A percentile compares a stretch with the other conserved stretches of the same genome.
phyloP scores from a whole-genome alignment of 805 yeast species.

The Candida morakotiae region DNA sequence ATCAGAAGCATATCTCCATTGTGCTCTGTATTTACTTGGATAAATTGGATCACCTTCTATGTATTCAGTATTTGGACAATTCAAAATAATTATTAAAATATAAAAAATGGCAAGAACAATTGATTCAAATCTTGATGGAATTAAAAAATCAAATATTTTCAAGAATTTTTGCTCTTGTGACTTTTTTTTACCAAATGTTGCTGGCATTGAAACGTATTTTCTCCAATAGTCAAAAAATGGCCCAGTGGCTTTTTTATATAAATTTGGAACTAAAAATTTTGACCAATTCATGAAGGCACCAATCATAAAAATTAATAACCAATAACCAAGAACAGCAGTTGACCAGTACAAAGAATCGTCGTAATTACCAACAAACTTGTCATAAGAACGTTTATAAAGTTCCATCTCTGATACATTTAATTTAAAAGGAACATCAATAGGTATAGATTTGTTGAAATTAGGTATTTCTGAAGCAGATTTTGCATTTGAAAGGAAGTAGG shows the following conservation, averaged over 20 bases:
- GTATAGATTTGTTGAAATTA: conserved; percentile 7
- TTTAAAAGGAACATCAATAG: conserved; percentile 21
- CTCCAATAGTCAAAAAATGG: conserved; percentile 19
- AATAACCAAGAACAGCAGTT: conserved; percentile 42
- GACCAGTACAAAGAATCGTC: conserved; percentile 27
- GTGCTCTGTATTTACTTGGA: conserved; percentile 13
- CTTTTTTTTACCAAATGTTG: conserved; percentile 34
- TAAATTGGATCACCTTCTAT: conserved; percentile 23
- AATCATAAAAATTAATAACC: conserved; percentile 41
- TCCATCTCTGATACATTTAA: conserved; percentile 12
- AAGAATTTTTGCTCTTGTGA: conserved; percentile 10
- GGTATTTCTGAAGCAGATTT: conserved; percentile 8
- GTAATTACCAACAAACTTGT: conserved; percentile 18
- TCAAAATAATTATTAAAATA: conserved; percentile 14
- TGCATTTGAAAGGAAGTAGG: neutral
- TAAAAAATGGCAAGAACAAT: conserved; percentile 18
- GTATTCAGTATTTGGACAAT: conserved; percentile 7
- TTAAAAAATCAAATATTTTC: conserved; percentile 12
- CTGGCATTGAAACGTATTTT: conserved; percentile 24
- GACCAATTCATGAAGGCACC: conserved; percentile 42
- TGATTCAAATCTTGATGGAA: conserved; percentile 36
- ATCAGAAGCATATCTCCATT: conserved; percentile 39
- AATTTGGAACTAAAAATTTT: conserved; percentile 32
- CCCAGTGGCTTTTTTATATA: conserved; percentile 26
- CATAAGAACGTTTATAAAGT: conserved; percentile 13